Conservation (phyloP, 768 basidiomycete genomes). For the Mycena belliarum region DNA sequence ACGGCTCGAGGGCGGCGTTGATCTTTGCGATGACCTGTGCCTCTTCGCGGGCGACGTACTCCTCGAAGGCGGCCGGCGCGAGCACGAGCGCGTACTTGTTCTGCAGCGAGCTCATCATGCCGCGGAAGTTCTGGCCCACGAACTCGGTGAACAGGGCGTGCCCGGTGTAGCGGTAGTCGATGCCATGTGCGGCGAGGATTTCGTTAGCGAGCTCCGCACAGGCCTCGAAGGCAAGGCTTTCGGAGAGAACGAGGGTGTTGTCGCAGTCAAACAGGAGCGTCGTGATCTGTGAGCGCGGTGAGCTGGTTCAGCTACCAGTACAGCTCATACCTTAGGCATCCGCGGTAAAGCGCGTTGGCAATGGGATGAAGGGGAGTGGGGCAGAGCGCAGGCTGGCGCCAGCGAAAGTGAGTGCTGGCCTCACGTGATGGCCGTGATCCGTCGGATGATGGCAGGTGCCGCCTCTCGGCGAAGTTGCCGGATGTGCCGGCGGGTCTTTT, state of each 20-base stretch:
- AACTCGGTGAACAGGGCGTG: slow-evolving; percentile 25
- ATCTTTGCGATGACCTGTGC: slow-evolving; percentile 64
- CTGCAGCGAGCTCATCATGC: slow-evolving; percentile 24
- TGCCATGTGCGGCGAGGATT: slow-evolving; percentile 21
- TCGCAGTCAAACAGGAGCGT: slow-evolving; percentile 29
- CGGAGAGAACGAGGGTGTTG: slow-evolving; percentile 28
- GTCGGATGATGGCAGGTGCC: too few relatives aligned
- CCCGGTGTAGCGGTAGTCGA: slow-evolving; percentile 26
- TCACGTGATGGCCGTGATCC: too few relatives aligned
- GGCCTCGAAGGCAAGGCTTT: slow-evolving; percentile 27
- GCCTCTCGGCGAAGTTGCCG: too few relatives aligned
- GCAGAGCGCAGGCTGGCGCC: too few relatives aligned
- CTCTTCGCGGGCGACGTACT: slow-evolving; percentile 26
- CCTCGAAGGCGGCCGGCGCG: slow-evolving; percentile 16
- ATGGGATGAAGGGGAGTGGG: too few relatives aligned
- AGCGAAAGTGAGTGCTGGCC: too few relatives aligned
- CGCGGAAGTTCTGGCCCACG: slow-evolving; percentile 29
- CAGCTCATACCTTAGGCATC: not conserved
- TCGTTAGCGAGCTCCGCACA: slow-evolving; percentile 28
- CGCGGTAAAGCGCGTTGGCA: not conserved
- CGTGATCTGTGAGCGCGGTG: slow-evolving; percentile 16
- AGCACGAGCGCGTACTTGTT: slow-evolving; percentile 20
- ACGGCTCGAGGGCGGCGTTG: slow-evolving; percentile 43
- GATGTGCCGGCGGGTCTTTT: too few relatives aligned
- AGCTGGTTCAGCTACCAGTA: not conserved